Percentiles rank a stretch among this genome's conserved stretches.
Evolutionary conservation across 2,329 filamentous ascomycete species (phyloP).

Genomic region (Hymenoscyphus infarciens): DNA sequence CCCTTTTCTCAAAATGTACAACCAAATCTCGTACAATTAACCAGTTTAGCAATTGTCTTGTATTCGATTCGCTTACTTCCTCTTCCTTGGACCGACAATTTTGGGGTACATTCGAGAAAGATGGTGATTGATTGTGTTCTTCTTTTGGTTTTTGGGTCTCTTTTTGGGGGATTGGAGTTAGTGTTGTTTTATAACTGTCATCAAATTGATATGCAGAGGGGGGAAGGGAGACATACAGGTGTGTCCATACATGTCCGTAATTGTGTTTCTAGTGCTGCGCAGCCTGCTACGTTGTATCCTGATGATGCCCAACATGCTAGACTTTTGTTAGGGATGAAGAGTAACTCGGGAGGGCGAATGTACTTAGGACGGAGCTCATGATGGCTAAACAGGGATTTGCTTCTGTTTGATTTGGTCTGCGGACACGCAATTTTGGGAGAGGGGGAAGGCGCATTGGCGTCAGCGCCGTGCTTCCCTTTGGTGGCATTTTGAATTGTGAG

Average conservation of each 20-base stretch:
- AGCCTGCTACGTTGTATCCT: conserved; percentile 61
- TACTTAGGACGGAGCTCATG: conserved; percentile 67
- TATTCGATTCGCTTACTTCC: conserved; percentile 43
- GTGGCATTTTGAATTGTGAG: conserved; percentile 30
- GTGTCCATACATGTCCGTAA: conserved; percentile 76
- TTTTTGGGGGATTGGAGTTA: conserved; percentile 31
- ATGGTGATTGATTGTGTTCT: conserved; percentile 89
- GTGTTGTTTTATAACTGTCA: not conserved
- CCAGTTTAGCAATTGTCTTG: not conserved
- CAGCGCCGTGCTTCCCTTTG: conserved; percentile 34
- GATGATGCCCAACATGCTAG: conserved; percentile 84
- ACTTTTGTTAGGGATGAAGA: conserved; percentile 10
- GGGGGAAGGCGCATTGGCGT: conserved; percentile 47
- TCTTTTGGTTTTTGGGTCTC: conserved; percentile 55
- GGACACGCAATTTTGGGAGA: conserved; percentile 60
- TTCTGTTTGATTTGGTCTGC: conserved; percentile 58
- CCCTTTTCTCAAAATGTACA: not conserved
- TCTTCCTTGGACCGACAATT: conserved; percentile 68
- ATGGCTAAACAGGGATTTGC: conserved; percentile 61
- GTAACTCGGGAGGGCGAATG: conserved; percentile 29
- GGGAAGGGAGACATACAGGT: conserved; percentile 49
- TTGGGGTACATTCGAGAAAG: conserved; percentile 72
- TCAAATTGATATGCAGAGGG: not conserved
- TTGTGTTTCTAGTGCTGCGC: conserved; percentile 55
- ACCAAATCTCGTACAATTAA: not conserved